Base-by-base conservation (phyloP, 2,329 filamentous ascomycete species). In the Cryphonectria japonica region DNA sequence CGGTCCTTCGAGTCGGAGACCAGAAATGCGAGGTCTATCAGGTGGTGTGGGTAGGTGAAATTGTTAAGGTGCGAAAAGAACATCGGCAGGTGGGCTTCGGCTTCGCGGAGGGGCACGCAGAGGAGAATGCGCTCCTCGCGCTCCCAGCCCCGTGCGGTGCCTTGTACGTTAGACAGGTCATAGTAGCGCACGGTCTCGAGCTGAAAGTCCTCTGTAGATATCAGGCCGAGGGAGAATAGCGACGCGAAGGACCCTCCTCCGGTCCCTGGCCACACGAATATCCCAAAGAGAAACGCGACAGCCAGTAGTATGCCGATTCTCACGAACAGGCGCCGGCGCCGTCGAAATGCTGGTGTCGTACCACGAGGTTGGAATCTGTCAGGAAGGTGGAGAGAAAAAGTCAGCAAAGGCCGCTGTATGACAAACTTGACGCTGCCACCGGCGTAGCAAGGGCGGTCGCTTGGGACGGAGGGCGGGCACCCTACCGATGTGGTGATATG, bases 1-100 rank as follows among this genome's bases (percentile, higher is more conserved):
- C 91, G 89, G 79, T 99, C 96, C 80, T 97, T 98, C 43, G 96
- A 98, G 80, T 99, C 96, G 72, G 96, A 98, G 34, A 99, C 96
- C 43, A 99, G 86, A 79, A 99, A 99, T 7, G 96, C 96, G 63
- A 99, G 87, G 80, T 99, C 96, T 78, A 99, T 97, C 66, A 99
- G 87, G 79, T 97, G 92, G 80, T 99, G 96, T 0, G 96, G 96
- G 78, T 99, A 99, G 26, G 96, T 99, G 75, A 99, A 92, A 82
- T 99, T 99, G 76, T 91, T 91, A 71, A 99, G 86, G 79, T 99
- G 97, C n/a, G 92, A 92, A 83, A 99, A 99, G 87, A 99, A 98
- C 95, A 99, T 98, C 73, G 92, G 89, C 65, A 99, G 83, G 85
- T 99, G 96, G 37, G 93, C 87, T 78, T 97, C 91, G 62, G 96